These are phyloP conservation scores for Talaromyces albobiverticillius DNA, from an alignment of 2,329 filamentous ascomycete genomes.

Conservation along the genomic window DNA sequence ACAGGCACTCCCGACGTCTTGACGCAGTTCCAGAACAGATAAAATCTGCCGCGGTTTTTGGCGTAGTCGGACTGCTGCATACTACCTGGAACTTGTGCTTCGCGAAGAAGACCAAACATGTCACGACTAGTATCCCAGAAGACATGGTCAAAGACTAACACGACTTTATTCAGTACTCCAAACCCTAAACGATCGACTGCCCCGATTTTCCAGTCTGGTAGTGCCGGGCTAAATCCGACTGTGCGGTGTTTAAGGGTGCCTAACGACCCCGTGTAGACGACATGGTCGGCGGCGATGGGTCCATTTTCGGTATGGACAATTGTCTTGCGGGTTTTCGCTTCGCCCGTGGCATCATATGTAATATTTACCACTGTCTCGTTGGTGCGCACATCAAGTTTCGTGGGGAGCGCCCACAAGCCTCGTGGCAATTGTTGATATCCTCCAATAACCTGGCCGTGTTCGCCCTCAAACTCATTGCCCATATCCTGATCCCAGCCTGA, in stretches of 20 bases:
- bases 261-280: constrained; percentile 87
- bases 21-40: constrained; percentile 95
- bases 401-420: constrained; percentile 75
- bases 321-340: constrained; percentile 46
- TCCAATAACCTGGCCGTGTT: constrained; percentile 88
- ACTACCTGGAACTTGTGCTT: constrained; percentile 67
- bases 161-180: constrained; percentile 91
- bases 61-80: constrained; percentile 77
- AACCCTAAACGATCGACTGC: constrained; percentile 84
- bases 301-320: constrained; percentile 76
- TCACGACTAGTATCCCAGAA: constrained; percentile 91
- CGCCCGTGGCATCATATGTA: constrained; percentile 54
- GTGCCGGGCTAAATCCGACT: constrained; percentile 80
- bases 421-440: constrained; percentile 93
- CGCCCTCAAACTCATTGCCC: constrained; percentile 94
- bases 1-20: constrained; percentile 85
- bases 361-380: constrained; percentile 71
- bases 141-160: constrained; percentile 79
- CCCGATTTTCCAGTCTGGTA: constrained; percentile 82
- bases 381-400: constrained; percentile 72
- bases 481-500: constrained; percentile 95
- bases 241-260: constrained; percentile 81
- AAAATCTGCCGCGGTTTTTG: constrained; percentile 80
- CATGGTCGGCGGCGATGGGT: constrained; percentile 74
- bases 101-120: constrained; percentile 88